Evolutionary conservation across 2,329 filamentous ascomycete species (phyloP).

Genomic region (Grosmannia huntii): DNA sequence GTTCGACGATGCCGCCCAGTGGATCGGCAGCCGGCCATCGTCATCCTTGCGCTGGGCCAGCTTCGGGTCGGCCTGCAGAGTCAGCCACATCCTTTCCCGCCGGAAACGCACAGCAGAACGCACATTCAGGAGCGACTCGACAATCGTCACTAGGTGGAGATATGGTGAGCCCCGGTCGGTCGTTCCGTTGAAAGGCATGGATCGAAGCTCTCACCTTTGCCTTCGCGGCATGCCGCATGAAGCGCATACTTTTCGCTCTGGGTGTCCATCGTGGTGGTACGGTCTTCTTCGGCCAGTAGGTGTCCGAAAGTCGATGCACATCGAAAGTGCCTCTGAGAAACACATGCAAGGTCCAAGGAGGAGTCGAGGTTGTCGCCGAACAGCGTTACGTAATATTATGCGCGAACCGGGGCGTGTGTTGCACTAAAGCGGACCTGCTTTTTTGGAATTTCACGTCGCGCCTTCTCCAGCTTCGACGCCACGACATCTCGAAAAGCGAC

Average conservation of each 20-base stretch:
- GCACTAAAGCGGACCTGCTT: background rate
- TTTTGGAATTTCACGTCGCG: background rate
- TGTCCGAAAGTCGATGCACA: too few species aligned
- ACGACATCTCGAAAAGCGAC: background rate
- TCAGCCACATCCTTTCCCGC: background rate
- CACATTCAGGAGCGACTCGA: conserved; percentile 65
- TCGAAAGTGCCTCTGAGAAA: too few species aligned
- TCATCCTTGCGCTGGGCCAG: conserved; percentile 62
- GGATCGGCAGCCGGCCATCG: conserved; percentile 79
- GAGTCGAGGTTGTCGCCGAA: background rate
- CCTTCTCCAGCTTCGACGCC: background rate
- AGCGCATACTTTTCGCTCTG: conserved; percentile 54
- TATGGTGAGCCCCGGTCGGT: background rate
- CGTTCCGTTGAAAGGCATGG: background rate
- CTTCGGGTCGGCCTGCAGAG: conserved; percentile 58
- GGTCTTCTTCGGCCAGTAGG: background rate
- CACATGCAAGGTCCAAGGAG: background rate
- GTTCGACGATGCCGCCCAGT: conserved; percentile 88
- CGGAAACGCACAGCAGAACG: background rate
- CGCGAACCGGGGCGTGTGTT: too few species aligned
- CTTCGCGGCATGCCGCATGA: conserved; percentile 77
- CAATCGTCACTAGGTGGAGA: conserved; percentile 28
- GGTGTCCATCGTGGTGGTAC: conserved; percentile 1
- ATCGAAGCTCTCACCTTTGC: conserved; percentile 48
- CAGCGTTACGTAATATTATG: background rate